Conservation (phyloP, 768 basidiomycete genomes). For the Pleurotus tuoliensis region DNA sequence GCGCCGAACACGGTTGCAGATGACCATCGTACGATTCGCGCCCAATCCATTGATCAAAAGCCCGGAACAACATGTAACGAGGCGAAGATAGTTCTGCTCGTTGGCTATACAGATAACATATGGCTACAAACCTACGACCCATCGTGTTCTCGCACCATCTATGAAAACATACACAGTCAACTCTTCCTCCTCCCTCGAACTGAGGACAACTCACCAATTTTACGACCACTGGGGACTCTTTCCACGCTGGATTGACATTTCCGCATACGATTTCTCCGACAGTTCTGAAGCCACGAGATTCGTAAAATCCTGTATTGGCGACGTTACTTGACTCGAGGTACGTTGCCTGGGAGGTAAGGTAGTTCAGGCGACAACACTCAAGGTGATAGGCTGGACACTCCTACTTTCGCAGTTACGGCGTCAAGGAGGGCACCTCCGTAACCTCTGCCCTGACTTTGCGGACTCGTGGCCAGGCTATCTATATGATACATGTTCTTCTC, state of each 20-base stretch:
- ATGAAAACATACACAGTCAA: neutral
- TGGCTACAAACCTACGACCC: too few relatives aligned
- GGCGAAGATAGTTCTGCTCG: too few relatives aligned
- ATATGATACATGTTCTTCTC: slow-evolving; percentile 26
- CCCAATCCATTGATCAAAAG: too few relatives aligned
- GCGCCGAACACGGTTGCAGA: too few relatives aligned
- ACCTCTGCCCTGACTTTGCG: slow-evolving; percentile 22
- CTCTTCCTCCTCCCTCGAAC: neutral
- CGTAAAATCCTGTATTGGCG: slow-evolving; percentile 20
- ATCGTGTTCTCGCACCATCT: neutral
- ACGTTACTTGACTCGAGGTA: slow-evolving; percentile 27
- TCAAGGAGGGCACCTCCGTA: slow-evolving; percentile 27
- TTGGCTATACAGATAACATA: too few relatives aligned
- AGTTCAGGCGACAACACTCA: neutral
- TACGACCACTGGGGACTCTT: slow-evolving; percentile 21
- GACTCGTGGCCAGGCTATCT: slow-evolving; percentile 24
- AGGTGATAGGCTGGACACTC: neutral
- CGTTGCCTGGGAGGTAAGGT: slow-evolving; percentile 16
- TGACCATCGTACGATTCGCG: too few relatives aligned
- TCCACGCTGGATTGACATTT: slow-evolving; percentile 27
- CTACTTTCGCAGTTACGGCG: slow-evolving; percentile 19
- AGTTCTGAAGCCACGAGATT: slow-evolving; percentile 18
- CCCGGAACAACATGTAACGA: too few relatives aligned
- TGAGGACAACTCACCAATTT: slow-evolving; percentile 19
- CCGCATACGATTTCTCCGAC: slow-evolving; percentile 22